Evolutionary conservation across 2,329 filamentous ascomycete species (phyloP), one percentile per base, ranked within the genome.

Genomic region (Phoma sp.): DNA sequence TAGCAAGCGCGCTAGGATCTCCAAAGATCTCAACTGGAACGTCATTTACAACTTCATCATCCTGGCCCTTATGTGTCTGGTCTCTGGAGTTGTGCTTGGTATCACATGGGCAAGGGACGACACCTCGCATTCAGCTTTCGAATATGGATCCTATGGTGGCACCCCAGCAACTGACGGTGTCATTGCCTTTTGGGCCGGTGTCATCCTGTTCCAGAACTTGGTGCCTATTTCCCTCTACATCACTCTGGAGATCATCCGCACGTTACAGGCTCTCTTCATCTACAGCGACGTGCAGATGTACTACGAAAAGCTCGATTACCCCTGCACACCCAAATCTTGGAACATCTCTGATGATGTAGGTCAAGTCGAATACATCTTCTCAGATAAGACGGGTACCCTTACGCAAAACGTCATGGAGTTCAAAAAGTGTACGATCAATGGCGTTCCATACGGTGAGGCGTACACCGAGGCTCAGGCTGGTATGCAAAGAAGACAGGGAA

Each of bases 321-420:
- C 94, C 2, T 99, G 96, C 72, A 92, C 96, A 10, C 95, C 96
- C 5, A 98, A 98, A 72, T 92, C 93, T 0, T 99, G 95, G 95
- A 99, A 98, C 73, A 98, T 99, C 45, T 98, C 94, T 0, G 95
- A 99, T 71, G 96, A 99, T 68, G 83, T 99, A 41, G 95, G 95
- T 12, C 95, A 99, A 77, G 96, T 99, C 60, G 95, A 98, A 77
- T 99, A 98, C 80, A 96, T 99, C 64, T 99, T 99, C 76, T 97
- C 91, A 0, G 91, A 96, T 81, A 96, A 96, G 78, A 96, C 91
- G 0, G 91, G 91, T 55, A 96, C 91, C 2, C 78, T 96, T 61
- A 96, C 91, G 0, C 91, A 96, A 69, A 96, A 96, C 73, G 90
- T 96, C 48, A 96, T 96, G 95, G 96, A 99, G 75, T 99, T 98